These are phyloP conservation scores for Hymenoscyphus fructigenus DNA, from an alignment of 2,329 filamentous ascomycete species.

Conservation along the genomic window DNA sequence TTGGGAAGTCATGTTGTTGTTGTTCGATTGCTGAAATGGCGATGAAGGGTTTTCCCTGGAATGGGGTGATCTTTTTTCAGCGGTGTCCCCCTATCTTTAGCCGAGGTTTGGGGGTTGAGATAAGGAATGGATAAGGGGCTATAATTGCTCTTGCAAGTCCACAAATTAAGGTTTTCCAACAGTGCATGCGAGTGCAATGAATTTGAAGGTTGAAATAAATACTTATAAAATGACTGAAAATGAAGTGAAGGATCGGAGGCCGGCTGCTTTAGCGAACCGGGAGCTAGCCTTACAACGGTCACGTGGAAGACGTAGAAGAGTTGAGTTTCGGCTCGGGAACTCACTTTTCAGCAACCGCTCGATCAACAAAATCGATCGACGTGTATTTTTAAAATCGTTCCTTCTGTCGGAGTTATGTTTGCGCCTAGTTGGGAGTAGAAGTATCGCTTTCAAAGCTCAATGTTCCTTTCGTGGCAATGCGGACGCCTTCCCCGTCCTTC, in stretches of 20 bases:
- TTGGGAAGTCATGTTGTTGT: not conserved
- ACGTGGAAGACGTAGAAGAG: no score
- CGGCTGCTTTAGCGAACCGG: not conserved
- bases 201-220: not conserved
- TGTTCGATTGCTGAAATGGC: not conserved
- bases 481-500: not conserved
- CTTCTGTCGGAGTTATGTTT: not conserved
- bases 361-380: not conserved
- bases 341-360: not conserved
- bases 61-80: not conserved
- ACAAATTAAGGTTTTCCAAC: not conserved
- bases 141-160: not conserved
- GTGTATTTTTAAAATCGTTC: not conserved
- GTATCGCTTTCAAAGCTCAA: not conserved
- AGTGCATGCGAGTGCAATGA: not conserved
- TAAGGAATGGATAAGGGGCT: not conserved
- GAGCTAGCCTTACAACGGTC: no score
- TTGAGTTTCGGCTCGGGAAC: no score
- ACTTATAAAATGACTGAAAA: not conserved
- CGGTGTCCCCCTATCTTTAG: not conserved
- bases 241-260: not conserved
- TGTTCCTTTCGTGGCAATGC: slow-evolving; percentile 10
- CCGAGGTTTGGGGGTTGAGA: not conserved
- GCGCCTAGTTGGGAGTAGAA: not conserved
- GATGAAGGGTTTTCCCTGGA: not conserved